Evolutionary conservation across 1,139 yeast species (phyloP), one percentile per base, ranked within the genome.

Genomic region (Eremothecium coryli): DNA sequence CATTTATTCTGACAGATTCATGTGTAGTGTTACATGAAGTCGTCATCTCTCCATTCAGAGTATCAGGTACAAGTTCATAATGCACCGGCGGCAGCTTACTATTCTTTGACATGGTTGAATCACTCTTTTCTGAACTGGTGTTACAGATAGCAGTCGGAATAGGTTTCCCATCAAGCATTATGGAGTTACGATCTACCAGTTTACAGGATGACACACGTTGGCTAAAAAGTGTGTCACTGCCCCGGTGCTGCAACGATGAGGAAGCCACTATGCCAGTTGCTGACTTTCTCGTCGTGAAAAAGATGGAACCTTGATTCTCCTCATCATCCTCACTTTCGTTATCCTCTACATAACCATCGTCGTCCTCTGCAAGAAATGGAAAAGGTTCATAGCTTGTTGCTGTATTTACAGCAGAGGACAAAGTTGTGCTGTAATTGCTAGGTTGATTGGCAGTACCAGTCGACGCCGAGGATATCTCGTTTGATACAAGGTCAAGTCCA

Each of bases 251-350:
- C 34, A 39, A 4, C 34, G 37, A 20, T 8, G 22, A 20, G 22
- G 10, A 7, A 10, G 9, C 22, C 10, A 10, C 22, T 7, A 20
- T 10, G 10, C 23, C 38, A 8, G 39, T 48, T 33, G 40, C 50
- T 32, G 45, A n/a, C 28, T 15, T 14, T 40, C 29, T 44, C 48
- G 32, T 40, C 40, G 42, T 36, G 33, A 29, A 38, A 18, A 40
- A 32, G 23, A 51, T 45, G 8, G 61, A 44, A 27, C 69, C 66
- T 28, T 65, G n/a, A n/a, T n/a, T 70, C 37, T 58, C 51, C 13
- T 69, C 52, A 32, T 59, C 48, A 7, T 57, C 62, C 32, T 62
- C 62, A 20, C 56, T 57, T 20, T 61, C 55, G 9, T 47, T 53
- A 26, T 54, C 56, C 6, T 44, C 49, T 6, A 55, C 57, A 30